Base-by-base conservation (phyloP, 306 rosid species). In the Sindora glabra region DNA sequence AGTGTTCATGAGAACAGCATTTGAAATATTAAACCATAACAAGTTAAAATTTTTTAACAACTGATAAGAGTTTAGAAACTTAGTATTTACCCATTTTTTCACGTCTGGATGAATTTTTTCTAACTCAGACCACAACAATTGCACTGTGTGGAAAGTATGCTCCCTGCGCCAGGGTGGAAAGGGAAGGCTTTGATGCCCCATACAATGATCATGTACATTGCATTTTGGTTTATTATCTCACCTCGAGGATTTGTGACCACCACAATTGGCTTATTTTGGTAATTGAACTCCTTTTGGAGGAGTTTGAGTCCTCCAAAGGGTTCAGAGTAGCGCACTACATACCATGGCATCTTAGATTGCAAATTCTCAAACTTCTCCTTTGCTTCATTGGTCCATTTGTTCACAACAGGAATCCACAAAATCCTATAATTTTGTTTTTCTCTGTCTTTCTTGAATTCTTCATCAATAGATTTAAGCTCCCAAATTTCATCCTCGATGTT, bases 281-380 rank as follows among this genome's bases (percentile, higher is more conserved):
- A 79, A 8, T 59, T 25, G 79, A 72, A 78, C 8, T 18, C 42
- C 13, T 71, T 72, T 26, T 42, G 65, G 8, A 81, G n/a, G 42
- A 48, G 65, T 39, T 16, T 68, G 37, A 74, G 24, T 8, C 79
- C 87, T 14, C 30, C 19, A 1, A 68, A 38, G 3, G 48, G 19
- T 5, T 58, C 18, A 5, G 33, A n/a, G 5, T 37, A 33, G 21
- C 50, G 63, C 10, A 65, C 52, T 0, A 59, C 58, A 5, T 45
- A 62, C 84, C 88, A 82, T 3, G 83, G 78, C 77, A 82, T 78
- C 40, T 26, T 53, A 5, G 48, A n/a, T 13, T 59, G 47, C n/a
- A 81, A 5, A 18, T 2, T 8, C 0, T 73, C 75, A n/a, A 65
- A 73, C 79, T 65, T 81, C 40, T 39, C 50, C 18, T 11, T 11